Evolutionary conservation across 352 stramenopile genomes (phyloP).

Genomic region (Globisporangium polare): DNA sequence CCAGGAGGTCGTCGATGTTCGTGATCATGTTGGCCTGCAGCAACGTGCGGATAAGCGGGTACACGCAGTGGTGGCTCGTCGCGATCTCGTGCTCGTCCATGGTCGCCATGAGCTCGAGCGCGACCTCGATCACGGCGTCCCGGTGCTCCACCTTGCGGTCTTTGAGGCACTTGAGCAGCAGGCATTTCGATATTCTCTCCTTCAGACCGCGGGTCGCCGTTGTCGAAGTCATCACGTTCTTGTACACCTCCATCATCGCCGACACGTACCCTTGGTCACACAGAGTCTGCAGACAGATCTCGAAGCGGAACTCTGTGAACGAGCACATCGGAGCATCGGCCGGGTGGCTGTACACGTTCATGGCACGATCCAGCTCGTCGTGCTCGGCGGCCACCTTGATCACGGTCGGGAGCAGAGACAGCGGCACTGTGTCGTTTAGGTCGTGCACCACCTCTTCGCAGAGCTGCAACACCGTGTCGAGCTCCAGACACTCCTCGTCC

Average conservation of each 20-base stretch:
- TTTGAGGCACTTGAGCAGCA: constrained; percentile 47
- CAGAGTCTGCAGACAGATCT: constrained; percentile 62
- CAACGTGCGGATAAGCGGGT: constrained; percentile 37
- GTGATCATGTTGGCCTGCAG: constrained; percentile 24
- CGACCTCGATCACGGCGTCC: constrained; percentile 7
- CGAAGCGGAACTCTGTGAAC: constrained; percentile 61
- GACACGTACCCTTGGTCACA: constrained; percentile 34
- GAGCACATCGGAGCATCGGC: constrained; percentile 29
- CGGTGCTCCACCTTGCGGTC: constrained; percentile 33
- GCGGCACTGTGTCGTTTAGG: constrained; percentile 35
- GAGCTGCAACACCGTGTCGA: constrained; percentile 45
- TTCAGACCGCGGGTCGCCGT: constrained; percentile 39
- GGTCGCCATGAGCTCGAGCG: constrained; percentile 36
- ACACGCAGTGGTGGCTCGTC: constrained; percentile 45
- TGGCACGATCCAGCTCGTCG: constrained; percentile 47
- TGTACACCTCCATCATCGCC: constrained; percentile 57
- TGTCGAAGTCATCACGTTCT: constrained; percentile 37
- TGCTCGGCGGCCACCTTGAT: constrained; percentile 56
- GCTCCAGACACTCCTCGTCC: constrained; percentile 41
- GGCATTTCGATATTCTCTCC: constrained; percentile 53
- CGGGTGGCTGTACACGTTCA: constrained; percentile 56
- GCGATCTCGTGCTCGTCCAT: constrained; percentile 58
- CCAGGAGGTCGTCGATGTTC: constrained; percentile 33
- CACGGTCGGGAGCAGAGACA: constrained; percentile 50
- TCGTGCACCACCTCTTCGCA: constrained; percentile 50